Conservation (phyloP, 495 filamentous ascomycete species). For the Durotheca rogersii region DNA sequence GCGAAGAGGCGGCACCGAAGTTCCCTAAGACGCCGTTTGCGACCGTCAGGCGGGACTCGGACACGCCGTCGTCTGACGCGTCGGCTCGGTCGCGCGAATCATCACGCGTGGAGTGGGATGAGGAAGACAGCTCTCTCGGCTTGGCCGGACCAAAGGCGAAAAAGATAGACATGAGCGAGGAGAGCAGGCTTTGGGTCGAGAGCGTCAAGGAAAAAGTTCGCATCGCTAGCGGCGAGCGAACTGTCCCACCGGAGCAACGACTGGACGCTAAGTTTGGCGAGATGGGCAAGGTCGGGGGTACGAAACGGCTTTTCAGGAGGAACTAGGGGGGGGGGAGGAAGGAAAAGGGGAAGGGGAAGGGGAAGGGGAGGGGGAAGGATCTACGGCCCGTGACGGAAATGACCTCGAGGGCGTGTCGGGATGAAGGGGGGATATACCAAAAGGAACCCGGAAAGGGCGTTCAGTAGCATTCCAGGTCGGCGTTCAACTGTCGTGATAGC, state of each 20-base stretch:
- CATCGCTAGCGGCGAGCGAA: constrained; percentile 52
- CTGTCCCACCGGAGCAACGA: constrained; percentile 24
- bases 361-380: too few species aligned
- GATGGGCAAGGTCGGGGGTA: constrained; percentile 57
- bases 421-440: constrained; percentile 6
- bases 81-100: constrained; percentile 46
- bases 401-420: constrained; percentile 8
- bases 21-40: constrained; percentile 42
- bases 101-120: constrained; percentile 52
- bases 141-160: constrained; percentile 63
- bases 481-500: constrained; percentile 21
- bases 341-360: too few species aligned
- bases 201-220: constrained; percentile 68
- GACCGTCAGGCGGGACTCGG: constrained; percentile 16
- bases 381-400: constrained; percentile 28
- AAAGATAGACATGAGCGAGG: constrained; percentile 59
- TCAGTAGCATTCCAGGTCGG: constrained; percentile 25
- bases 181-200: constrained; percentile 71
- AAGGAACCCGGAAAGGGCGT: constrained; percentile 14
- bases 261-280: constrained; percentile 53
- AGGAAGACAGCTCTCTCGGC: constrained; percentile 58
- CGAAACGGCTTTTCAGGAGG: constrained; percentile 58
- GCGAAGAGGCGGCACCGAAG: constrained; percentile 28
- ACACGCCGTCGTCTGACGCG: constrained; percentile 38
- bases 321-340: too few species aligned